phyloP scores from a whole-genome alignment of 2,329 filamentous ascomycete species.

The Diatrype stigma region DNA sequence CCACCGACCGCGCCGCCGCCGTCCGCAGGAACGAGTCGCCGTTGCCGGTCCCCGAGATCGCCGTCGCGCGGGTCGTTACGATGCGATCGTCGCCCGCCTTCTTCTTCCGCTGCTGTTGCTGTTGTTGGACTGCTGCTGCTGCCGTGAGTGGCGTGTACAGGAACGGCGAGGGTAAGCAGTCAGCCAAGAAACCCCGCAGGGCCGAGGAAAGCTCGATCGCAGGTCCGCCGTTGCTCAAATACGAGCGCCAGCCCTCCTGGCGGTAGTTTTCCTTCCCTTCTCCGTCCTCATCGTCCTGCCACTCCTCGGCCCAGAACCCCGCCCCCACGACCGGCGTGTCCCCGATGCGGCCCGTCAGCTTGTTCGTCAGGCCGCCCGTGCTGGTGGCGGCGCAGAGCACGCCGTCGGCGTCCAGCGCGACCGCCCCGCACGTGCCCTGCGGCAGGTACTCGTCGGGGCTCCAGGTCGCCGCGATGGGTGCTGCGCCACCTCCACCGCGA shows the following conservation, averaged over 20 bases:
- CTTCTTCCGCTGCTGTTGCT: background rate
- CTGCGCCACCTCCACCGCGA: slow-evolving; percentile 31
- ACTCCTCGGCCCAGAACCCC: slow-evolving; percentile 88
- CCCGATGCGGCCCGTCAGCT: slow-evolving; percentile 77
- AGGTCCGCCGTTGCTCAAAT: slow-evolving; percentile 22
- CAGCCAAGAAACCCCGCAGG: slow-evolving; percentile 47
- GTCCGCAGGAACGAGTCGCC: slow-evolving; percentile 81
- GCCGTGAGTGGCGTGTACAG: slow-evolving; percentile 31
- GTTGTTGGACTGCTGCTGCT: background rate
- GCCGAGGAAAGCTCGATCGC: slow-evolving; percentile 37
- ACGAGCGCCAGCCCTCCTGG: slow-evolving; percentile 27
- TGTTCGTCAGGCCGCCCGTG: slow-evolving; percentile 82
- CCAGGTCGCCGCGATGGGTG: slow-evolving; percentile 44
- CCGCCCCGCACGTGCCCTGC: slow-evolving; percentile 80
- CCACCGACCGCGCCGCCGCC: slow-evolving; percentile 66
- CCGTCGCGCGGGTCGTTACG: slow-evolving; percentile 44
- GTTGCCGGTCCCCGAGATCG: slow-evolving; percentile 77
- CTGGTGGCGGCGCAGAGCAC: slow-evolving; percentile 65
- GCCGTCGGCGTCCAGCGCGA: slow-evolving; percentile 73
- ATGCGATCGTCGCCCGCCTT: no score
- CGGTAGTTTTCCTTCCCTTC: no score
- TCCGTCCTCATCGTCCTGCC: slow-evolving; percentile 41
- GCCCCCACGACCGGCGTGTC: slow-evolving; percentile 82
- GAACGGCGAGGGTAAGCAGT: slow-evolving; percentile 54
- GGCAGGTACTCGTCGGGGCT: slow-evolving; percentile 64